A percentile compares a stretch with the other conserved stretches of the same genome.
Evolutionary conservation across 2,329 filamentous ascomycete species (phyloP).

Genomic region (Colletotrichum lentis): DNA sequence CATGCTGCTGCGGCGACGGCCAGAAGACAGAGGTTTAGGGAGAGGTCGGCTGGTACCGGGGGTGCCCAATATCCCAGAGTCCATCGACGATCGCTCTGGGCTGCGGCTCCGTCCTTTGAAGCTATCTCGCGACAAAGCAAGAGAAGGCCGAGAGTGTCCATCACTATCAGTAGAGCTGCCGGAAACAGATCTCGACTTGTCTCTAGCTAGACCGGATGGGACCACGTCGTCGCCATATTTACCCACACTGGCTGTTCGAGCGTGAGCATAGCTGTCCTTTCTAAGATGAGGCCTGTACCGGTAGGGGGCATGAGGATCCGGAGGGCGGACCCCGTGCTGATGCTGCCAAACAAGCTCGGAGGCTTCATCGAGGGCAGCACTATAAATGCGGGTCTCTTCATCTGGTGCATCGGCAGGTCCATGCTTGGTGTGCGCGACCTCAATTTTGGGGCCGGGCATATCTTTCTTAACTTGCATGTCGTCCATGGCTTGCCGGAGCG

Average conservation of each 20-base stretch:
- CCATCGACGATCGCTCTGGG: conserved; percentile 40
- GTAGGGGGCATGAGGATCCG: conserved; percentile 70
- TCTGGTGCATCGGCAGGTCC: conserved; percentile 46
- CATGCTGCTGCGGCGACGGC: conserved; percentile 69
- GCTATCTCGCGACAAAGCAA: conserved; percentile 30
- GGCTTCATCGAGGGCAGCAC: conserved; percentile 78
- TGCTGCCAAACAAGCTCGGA: conserved; percentile 82
- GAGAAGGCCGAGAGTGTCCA: conserved; percentile 47
- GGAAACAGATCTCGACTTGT: conserved; percentile 58
- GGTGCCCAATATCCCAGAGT: conserved; percentile 34
- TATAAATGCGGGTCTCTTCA: conserved; percentile 70
- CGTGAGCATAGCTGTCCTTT: conserved; percentile 75
- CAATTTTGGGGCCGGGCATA: not conserved
- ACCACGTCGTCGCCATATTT: conserved; percentile 57
- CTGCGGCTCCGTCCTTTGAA: conserved; percentile 10
- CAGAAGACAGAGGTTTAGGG: conserved; percentile 28
- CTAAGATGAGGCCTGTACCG: conserved; percentile 73
- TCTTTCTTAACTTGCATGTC: conserved; percentile 69
- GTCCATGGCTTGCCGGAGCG: conserved; percentile 75
- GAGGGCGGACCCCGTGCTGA: conserved; percentile 61
- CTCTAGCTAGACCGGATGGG: conserved; percentile 56
- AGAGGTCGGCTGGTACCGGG: not conserved
- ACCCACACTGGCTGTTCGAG: conserved; percentile 67
- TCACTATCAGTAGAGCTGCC: conserved; percentile 62
- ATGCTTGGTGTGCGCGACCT: conserved; percentile 40